Base-by-base conservation (phyloP, 202 grass and related monocot species). In the Eragrostis tef region DNA sequence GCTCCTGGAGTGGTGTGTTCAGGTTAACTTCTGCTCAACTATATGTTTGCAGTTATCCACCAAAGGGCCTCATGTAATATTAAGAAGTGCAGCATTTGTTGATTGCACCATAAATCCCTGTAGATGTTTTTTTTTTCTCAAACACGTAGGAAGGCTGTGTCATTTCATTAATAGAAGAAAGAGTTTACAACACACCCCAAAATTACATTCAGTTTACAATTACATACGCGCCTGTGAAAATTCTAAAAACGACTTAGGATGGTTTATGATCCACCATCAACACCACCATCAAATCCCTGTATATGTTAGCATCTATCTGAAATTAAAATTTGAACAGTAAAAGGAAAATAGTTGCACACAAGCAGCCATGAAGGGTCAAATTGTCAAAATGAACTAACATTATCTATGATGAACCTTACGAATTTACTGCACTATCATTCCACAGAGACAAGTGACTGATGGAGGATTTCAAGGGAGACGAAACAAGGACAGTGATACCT, bases 391-490 rank as follows among this genome's bases (percentile, higher is more conserved):
- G 1, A 41, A 71, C 16, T 17, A 16, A 31, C 17, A 47, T 50
- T 51, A 61, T 12, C 19, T 34, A 12, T 68, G 13, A 27, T 60
- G 21, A 67, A 39, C 19, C 36, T 75, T 68, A 77, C 41, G 26
- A 41, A 84, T 49, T 58, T 6, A 36, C 42, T 80, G n/a, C 20
- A 48, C 5, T 25, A 34, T 7, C 51, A 14, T 24, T 59, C 3
- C 39, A 25, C 48, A 95, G 96, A 98, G 90, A 46, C 96, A 93
- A 93, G 87, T 64, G 0, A 64, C 21, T 21, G 76, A 93, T 61
- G 92, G 92, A 43, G 95, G 92, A 27, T 95, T 98, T 68, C 95
- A 98, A 74, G 95, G 95, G 27, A 88, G 95, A 88, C 72, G 69
- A 52, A 98, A 98, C 80, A 98, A 95, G 74, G 20, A 52, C 36